These are phyloP conservation scores for Stagonosporopsis tanaceti DNA, from an alignment of 2,329 filamentous ascomycete genomes.

Conservation along the genomic window DNA sequence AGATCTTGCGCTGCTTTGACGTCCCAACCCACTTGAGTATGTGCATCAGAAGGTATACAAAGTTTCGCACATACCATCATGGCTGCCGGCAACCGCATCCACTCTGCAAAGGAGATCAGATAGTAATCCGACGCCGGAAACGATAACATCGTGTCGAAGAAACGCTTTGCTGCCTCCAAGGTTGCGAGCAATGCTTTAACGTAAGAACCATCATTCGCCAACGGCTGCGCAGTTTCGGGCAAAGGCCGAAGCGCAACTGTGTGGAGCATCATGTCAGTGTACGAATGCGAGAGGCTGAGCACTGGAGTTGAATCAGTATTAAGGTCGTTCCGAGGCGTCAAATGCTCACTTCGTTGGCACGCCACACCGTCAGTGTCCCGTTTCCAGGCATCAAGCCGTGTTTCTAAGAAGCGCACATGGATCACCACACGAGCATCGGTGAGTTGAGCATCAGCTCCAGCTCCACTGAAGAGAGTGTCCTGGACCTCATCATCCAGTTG, in stretches of 20 bases:
- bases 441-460: slow-evolving; percentile 31
- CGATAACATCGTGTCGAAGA: slow-evolving; percentile 74
- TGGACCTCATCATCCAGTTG: slow-evolving; percentile 47
- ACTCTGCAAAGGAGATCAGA: slow-evolving; percentile 43
- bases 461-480: slow-evolving; percentile 36
- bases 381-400: slow-evolving; percentile 40
- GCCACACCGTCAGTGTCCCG: slow-evolving; percentile 17
- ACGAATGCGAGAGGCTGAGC: slow-evolving; percentile 38
- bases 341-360: slow-evolving; percentile 31
- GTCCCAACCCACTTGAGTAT: slow-evolving; percentile 40
- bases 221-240: not conserved
- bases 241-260: slow-evolving; percentile 34
- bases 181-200: slow-evolving; percentile 36
- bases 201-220: slow-evolving; percentile 20
- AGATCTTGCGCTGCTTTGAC: slow-evolving; percentile 42
- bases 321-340: not conserved
- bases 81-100: slow-evolving; percentile 43
- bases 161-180: slow-evolving; percentile 70
- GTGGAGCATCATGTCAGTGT: slow-evolving; percentile 40
- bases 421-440: slow-evolving; percentile 39
- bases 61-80: slow-evolving; percentile 40
- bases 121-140: slow-evolving; percentile 67
- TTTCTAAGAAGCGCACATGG: slow-evolving; percentile 40
- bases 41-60: slow-evolving; percentile 38
- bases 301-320: slow-evolving; percentile 24